Conservation (phyloP, 2,329 filamentous ascomycete genomes). For the Colletotrichum gloeosporioides region DNA sequence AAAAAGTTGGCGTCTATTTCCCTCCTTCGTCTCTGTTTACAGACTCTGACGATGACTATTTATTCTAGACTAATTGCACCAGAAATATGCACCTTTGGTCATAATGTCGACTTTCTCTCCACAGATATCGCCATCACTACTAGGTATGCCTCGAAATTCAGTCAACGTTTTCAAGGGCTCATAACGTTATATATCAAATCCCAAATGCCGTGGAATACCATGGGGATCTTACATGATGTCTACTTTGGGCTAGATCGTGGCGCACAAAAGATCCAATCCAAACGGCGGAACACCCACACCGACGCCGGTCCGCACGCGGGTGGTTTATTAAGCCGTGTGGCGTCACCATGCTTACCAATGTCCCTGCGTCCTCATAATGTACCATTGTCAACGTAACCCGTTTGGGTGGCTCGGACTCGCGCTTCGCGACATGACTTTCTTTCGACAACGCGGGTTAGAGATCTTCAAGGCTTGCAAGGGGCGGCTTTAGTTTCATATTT, state of each 20-base stretch:
- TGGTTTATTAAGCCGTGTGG: neutral
- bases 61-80: neutral
- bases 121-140: neutral
- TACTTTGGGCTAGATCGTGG: neutral
- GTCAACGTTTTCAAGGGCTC: neutral
- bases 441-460: neutral
- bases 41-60: neutral
- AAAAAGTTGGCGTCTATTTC: neutral
- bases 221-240: neutral
- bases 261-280: neutral
- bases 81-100: neutral
- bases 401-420: neutral
- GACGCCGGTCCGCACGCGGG: neutral
- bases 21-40: too few relatives aligned
- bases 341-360: neutral
- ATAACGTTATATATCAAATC: neutral
- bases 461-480: neutral
- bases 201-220: neutral
- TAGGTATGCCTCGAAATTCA: neutral
- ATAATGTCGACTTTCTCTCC: neutral
- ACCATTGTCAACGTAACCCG: neutral
- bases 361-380: neutral
- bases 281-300: neutral
- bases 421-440: neutral
- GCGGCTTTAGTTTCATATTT: neutral